These are phyloP conservation scores for Fusarium sp. DNA, from an alignment of 2,329 filamentous ascomycete genomes.

Conservation along the genomic window DNA sequence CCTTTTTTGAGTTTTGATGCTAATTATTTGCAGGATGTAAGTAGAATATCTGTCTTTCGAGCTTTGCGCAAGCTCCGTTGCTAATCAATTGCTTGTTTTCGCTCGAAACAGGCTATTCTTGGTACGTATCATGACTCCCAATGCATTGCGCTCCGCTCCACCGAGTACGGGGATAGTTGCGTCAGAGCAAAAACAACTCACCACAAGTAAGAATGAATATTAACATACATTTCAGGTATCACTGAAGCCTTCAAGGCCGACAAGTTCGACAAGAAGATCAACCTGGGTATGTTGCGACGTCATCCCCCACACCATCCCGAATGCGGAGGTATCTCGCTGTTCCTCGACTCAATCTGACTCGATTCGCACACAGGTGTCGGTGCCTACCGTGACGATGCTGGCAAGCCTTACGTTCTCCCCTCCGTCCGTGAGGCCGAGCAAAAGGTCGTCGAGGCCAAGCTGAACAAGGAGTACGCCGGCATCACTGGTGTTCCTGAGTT, in stretches of 20 bases:
- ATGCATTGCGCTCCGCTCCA: slow-evolving; percentile 42
- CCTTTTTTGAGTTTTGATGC: slow-evolving; percentile 27
- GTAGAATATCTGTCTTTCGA: slow-evolving; percentile 38
- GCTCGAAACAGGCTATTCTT: slow-evolving; percentile 76
- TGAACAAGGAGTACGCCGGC: slow-evolving; percentile 98
- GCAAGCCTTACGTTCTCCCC: slow-evolving; percentile 97
- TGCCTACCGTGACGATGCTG: slow-evolving; percentile 97
- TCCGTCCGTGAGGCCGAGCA: slow-evolving; percentile 92
- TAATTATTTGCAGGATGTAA: slow-evolving; percentile 57
- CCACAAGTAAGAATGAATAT: slow-evolving; percentile 23
- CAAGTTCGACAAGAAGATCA: slow-evolving; percentile 94
- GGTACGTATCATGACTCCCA: slow-evolving; percentile 63
- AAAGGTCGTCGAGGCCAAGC: slow-evolving; percentile 81
- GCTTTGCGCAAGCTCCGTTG: slow-evolving; percentile 36
- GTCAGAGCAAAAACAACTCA: slow-evolving; percentile 32
- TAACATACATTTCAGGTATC: slow-evolving; percentile 72
- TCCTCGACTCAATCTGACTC: slow-evolving; percentile 42
- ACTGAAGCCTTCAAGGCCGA: slow-evolving; percentile 99
- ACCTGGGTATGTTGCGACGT: slow-evolving; percentile 77
- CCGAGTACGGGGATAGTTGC: slow-evolving; percentile 18
- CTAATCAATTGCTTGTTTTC: slow-evolving; percentile 45
- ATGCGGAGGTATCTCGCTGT: slow-evolving; percentile 31
- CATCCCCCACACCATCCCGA: slow-evolving; percentile 16
- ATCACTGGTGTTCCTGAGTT: slow-evolving; percentile 97
- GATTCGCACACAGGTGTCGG: slow-evolving; percentile 78